Percentiles rank a stretch among this genome's conserved stretches.
These are phyloP conservation scores for Hypoxylon sp. DNA, from an alignment of 2,329 filamentous ascomycete species.

Conservation along the genomic window DNA sequence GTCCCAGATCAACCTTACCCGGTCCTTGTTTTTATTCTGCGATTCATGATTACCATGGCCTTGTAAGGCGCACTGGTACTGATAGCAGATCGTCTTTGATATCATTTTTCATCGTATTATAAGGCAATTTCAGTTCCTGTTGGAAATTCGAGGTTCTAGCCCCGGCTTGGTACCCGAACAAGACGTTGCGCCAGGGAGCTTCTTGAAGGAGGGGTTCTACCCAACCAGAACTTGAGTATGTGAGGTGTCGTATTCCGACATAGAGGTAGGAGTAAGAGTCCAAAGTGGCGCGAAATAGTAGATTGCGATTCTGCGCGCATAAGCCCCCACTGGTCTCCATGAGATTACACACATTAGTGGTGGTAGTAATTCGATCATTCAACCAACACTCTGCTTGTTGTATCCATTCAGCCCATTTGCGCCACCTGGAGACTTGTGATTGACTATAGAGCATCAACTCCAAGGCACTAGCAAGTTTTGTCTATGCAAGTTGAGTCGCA, in stretches of 20 bases:
- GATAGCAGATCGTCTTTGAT: conserved; percentile 6
- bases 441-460: conserved; percentile 10
- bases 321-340: conserved; percentile 14
- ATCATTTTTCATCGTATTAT: conserved; percentile 8
- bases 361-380: conserved; percentile 12
- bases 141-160: conserved; percentile 17
- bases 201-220: conserved; percentile 39
- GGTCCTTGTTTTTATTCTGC: conserved; percentile 17
- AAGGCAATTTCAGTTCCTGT: conserved; percentile 8
- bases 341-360: conserved; percentile 19
- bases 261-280: conserved; percentile 9
- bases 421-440: conserved; percentile 31
- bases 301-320: conserved; percentile 20
- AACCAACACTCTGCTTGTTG: conserved; percentile 6
- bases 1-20: conserved; percentile 17
- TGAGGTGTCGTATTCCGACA: conserved; percentile 40
- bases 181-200: conserved; percentile 28
- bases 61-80: conserved; percentile 11
- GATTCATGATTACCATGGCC: conserved; percentile 14
- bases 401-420: conserved; percentile 28
- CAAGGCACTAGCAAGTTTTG: conserved; percentile 11
- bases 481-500: conserved; percentile 34
- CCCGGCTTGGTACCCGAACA: conserved; percentile 7
- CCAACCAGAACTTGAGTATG: conserved; percentile 39
- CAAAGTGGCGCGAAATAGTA: conserved; percentile 19